Conservation (phyloP, 228 moss, liverwort and hornwort species). For the Sphagnum fallax region DNA sequence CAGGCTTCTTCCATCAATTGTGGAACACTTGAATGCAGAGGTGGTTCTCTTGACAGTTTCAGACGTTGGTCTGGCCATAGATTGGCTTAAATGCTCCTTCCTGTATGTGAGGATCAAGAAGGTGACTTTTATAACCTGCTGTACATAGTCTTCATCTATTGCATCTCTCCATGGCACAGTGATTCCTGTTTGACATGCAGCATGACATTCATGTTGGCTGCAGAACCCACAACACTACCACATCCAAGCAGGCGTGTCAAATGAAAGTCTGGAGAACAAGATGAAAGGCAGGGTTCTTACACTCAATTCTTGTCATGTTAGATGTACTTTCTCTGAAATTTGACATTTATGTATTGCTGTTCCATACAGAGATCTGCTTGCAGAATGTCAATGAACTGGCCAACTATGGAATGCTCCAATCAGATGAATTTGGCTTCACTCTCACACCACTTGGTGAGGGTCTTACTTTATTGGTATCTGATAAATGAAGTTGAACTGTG, state of each 20-base stretch:
- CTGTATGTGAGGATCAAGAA: constrained; percentile 88
- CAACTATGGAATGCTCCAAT: constrained; percentile 72
- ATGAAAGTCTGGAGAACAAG: constrained; percentile 82
- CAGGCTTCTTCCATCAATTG: constrained; percentile 87
- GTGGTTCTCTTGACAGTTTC: constrained; percentile 91
- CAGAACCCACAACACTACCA: constrained; percentile 89
- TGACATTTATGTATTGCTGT: neutral
- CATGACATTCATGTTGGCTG: neutral
- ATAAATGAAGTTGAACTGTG: neutral
- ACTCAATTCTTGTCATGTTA: neutral
- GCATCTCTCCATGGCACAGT: neutral
- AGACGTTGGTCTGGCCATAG: constrained; percentile 89
- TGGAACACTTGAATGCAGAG: constrained; percentile 97
- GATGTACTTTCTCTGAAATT: neutral
- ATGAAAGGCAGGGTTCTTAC: constrained; percentile 53
- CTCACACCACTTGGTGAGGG: constrained; percentile 73
- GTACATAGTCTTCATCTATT: neutral
- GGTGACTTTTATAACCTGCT: constrained; percentile 22
- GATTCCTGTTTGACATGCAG: no score
- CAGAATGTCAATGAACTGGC: constrained; percentile 87
- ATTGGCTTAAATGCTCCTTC: constrained; percentile 98
- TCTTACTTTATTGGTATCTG: neutral
- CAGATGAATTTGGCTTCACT: constrained; percentile 91
- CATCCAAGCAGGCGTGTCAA: constrained; percentile 45
- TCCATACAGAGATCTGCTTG: constrained; percentile 72